Evolutionary conservation across 2,329 filamentous ascomycete genomes (phyloP).

Genomic region (Chaetomiaceae sp.): DNA sequence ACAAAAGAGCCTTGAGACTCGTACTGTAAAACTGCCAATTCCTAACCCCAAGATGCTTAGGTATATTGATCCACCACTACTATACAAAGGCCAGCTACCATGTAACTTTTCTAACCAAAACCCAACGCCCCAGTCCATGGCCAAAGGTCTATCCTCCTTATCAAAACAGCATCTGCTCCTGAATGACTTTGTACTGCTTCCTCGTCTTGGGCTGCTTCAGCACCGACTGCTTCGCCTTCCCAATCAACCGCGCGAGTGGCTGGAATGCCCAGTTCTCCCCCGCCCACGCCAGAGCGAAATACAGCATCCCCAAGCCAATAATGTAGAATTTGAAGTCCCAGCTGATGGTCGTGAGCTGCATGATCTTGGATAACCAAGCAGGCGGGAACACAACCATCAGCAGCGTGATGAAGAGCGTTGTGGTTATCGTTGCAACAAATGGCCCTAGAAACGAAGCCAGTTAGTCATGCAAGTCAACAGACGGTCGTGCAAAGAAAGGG

Average conservation of each 20-base stretch:
- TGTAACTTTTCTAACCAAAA: too few relatives aligned
- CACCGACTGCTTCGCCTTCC: slow-evolving; percentile 54
- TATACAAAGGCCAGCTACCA: neutral
- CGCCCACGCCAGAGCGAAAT: slow-evolving; percentile 64
- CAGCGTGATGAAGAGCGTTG: slow-evolving; percentile 60
- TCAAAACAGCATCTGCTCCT: slow-evolving; percentile 56
- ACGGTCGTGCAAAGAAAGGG: neutral
- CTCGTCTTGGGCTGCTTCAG: slow-evolving; percentile 64
- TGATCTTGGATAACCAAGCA: slow-evolving; percentile 62
- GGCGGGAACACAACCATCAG: slow-evolving; percentile 80
- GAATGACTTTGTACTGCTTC: slow-evolving; percentile 81
- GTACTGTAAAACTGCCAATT: too few relatives aligned
- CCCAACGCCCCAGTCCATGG: neutral
- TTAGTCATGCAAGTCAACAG: neutral
- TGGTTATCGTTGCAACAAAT: slow-evolving; percentile 71
- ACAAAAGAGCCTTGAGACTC: too few relatives aligned
- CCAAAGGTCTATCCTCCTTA: neutral
- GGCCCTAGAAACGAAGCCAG: slow-evolving; percentile 57
- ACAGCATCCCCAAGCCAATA: slow-evolving; percentile 62
- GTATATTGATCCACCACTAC: neutral
- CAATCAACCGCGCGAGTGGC: slow-evolving; percentile 61
- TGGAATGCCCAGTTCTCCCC: slow-evolving; percentile 70
- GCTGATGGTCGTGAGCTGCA: slow-evolving; percentile 81
- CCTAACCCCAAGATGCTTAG: neutral
- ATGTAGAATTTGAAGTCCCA: slow-evolving; percentile 68